Conservation (phyloP, 2,329 filamentous ascomycete genomes). For the Penicillium olsonii region DNA sequence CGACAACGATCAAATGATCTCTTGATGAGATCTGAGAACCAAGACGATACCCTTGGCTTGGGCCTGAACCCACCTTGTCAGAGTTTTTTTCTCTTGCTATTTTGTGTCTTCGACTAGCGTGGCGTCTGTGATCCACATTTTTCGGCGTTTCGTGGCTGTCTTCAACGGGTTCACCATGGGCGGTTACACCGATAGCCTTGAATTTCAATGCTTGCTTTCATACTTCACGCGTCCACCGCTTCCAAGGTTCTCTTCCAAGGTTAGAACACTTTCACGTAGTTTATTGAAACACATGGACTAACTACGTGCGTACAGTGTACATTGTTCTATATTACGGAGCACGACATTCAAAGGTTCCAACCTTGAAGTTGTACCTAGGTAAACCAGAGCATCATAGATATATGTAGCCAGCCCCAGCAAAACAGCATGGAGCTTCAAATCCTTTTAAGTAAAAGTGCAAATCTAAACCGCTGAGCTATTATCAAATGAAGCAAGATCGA, state of each 20-base stretch:
- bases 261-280: too few species aligned
- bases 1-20: conserved; percentile 44
- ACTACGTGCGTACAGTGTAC: too few species aligned
- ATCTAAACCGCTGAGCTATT: neutral
- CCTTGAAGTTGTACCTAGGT: too few species aligned
- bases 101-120: conserved; percentile 18
- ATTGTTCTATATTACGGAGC: too few species aligned
- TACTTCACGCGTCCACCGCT: too few species aligned
- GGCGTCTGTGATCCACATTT: conserved; percentile 23
- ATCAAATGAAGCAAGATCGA: neutral
- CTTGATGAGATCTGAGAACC: conserved; percentile 25
- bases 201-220: too few species aligned
- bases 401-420: neutral
- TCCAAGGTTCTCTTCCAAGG: too few species aligned
- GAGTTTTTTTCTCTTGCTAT: neutral
- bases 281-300: too few species aligned
- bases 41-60: too few species aligned
- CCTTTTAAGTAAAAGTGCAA: neutral
- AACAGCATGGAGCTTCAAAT: neutral
- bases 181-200: too few species aligned
- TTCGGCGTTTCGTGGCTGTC: conserved; percentile 2
- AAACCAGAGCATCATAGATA: too few species aligned
- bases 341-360: too few species aligned
- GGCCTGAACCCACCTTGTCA: neutral
- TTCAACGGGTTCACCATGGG: neutral